phyloP scores from a whole-genome alignment of 2,329 filamentous ascomycete genomes.

The Sporothrix globosa region DNA sequence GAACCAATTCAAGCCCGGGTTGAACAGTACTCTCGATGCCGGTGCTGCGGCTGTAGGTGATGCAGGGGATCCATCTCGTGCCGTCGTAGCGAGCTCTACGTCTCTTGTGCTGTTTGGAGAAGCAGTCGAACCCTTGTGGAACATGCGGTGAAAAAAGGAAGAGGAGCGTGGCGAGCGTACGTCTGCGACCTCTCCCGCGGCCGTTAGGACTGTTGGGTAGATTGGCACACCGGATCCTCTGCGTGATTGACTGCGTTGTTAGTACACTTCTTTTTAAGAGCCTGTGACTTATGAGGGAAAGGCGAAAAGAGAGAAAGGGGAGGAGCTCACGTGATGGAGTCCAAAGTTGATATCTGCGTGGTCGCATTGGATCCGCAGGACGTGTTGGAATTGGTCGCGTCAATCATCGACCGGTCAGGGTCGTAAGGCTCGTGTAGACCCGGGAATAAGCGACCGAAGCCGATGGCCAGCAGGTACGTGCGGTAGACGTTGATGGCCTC shows the following conservation, averaged over 20 bases:
- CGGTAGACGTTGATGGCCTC: conserved; percentile 58
- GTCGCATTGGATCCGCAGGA: background rate
- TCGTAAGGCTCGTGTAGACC: conserved; percentile 44
- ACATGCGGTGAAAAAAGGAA: conserved; percentile 2
- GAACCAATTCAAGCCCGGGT: conserved; percentile 33
- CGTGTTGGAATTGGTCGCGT: conserved; percentile 15
- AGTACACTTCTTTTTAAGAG: background rate
- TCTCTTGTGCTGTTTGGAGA: background rate
- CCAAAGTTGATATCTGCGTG: conserved; percentile 14
- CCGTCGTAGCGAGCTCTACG: background rate
- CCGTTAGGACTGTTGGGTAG: background rate
- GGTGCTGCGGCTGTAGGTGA: background rate
- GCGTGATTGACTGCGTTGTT: conserved; percentile 22
- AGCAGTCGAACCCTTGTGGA: background rate
- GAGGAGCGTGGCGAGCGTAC: background rate
- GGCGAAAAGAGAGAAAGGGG: background rate
- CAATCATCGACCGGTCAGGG: conserved; percentile 35
- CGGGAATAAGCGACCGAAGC: conserved; percentile 52
- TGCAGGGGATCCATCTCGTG: too few species aligned
- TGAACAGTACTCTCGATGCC: conserved; percentile 21
- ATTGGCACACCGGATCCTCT: conserved; percentile 30
- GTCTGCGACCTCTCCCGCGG: background rate
- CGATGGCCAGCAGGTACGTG: conserved; percentile 44
- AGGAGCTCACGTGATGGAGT: background rate
- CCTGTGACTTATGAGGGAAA: background rate